Evolutionary conservation across 345 rosid species (phyloP).

Genomic region (Alliaria petiolata): DNA sequence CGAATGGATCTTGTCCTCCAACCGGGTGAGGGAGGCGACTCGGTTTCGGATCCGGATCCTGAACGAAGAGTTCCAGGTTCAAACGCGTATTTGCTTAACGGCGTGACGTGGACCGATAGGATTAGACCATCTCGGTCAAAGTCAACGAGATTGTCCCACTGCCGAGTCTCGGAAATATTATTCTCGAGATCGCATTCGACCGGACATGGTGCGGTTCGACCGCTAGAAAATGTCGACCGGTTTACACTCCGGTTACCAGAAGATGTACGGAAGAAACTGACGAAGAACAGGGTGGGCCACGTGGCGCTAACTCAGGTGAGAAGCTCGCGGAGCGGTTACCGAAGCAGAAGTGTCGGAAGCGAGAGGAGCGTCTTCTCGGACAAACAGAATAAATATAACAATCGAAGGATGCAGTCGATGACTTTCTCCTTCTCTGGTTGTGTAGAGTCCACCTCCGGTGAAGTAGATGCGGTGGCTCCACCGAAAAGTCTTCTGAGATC

Average conservation of each 20-base stretch:
- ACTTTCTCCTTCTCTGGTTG: slow-evolving; percentile 35
- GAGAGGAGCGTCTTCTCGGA: slow-evolving; percentile 15
- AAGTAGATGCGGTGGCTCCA: slow-evolving; percentile 20
- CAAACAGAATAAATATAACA: slow-evolving; percentile 18
- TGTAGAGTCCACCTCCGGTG: slow-evolving; percentile 7
- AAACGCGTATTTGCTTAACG: neutral
- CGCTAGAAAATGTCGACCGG: slow-evolving; percentile 46
- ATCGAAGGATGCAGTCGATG: slow-evolving; percentile 32
- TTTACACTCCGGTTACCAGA: slow-evolving; percentile 66
- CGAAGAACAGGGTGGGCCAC: slow-evolving; percentile 35
- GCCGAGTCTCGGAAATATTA: slow-evolving; percentile 33
- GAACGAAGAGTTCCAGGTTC: slow-evolving; percentile 10
- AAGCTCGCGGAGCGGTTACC: slow-evolving; percentile 48
- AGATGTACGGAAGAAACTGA: slow-evolving; percentile 39
- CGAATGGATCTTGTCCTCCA: slow-evolving; percentile 53
- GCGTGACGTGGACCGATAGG: slow-evolving; percentile 15
- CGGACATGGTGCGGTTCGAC: slow-evolving; percentile 52
- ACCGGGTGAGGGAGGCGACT: slow-evolving; percentile 24
- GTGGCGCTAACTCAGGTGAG: slow-evolving; percentile 41
- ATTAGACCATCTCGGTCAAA: slow-evolving; percentile 34
- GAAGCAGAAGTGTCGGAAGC: slow-evolving; percentile 42
- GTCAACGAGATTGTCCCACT: slow-evolving; percentile 45
- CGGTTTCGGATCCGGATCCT: neutral
- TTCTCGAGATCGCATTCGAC: slow-evolving; percentile 65
- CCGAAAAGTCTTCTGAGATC: slow-evolving; percentile 28